Percentiles rank a stretch among this genome's conserved stretches.
These are phyloP conservation scores for Verbascum thapsus DNA, from an alignment of 257 asterid species.

Conservation along the genomic window DNA sequence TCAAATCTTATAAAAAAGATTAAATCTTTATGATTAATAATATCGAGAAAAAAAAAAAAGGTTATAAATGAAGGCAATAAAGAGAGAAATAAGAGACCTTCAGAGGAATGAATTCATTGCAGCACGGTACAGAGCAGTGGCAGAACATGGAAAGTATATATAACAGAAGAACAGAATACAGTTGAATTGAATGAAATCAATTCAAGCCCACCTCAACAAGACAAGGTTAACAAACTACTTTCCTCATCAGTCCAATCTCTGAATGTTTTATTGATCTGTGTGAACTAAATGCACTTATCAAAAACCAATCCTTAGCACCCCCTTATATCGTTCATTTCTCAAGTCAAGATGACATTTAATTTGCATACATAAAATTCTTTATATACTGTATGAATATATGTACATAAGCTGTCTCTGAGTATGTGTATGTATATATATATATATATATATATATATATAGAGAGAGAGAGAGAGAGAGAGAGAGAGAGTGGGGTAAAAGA, in stretches of 20 bases:
- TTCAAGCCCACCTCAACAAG: slow-evolving; percentile 29
- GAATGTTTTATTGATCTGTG: slow-evolving; percentile 45
- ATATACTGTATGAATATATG: background rate
- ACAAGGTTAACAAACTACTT: slow-evolving; percentile 32
- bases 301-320: slow-evolving; percentile 35
- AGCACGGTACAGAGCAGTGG: slow-evolving; percentile 1
- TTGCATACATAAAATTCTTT: background rate
- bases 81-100: slow-evolving; percentile 30
- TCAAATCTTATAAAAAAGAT: background rate
- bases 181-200: slow-evolving; percentile 29
- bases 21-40: slow-evolving; percentile 13
- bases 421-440: background rate
- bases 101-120: slow-evolving; percentile 51
- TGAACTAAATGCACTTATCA: slow-evolving; percentile 31
- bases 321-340: slow-evolving; percentile 24
- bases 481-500: too few relatives aligned
- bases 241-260: slow-evolving; percentile 33
- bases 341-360: background rate
- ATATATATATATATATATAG: too few relatives aligned
- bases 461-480: too few relatives aligned
- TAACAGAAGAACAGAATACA: slow-evolving; percentile 14
- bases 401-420: slow-evolving; percentile 23
- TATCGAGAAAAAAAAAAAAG: background rate
- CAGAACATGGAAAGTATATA: slow-evolving; percentile 12
- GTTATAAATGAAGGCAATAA: slow-evolving; percentile 32